Percentiles rank a stretch among this genome's conserved stretches.
Conservation (phyloP, 768 basidiomycete genomes). For the Rhodosporidiobolus sp. region DNA sequence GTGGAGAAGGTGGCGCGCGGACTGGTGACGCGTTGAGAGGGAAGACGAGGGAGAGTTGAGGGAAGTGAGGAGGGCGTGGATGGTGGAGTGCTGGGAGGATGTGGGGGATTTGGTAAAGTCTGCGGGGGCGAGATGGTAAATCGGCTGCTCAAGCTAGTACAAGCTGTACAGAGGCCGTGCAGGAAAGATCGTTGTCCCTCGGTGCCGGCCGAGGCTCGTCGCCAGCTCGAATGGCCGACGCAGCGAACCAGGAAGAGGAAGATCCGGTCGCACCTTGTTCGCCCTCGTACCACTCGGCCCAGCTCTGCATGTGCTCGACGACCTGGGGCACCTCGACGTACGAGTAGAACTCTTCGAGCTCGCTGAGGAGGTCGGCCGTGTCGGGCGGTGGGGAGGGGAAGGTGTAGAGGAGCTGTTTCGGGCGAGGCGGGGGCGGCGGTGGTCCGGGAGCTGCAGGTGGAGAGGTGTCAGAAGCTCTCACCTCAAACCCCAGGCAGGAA, state of each 20-base stretch:
- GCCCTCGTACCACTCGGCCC: conserved; percentile 21
- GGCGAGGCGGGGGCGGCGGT: conserved; percentile 7
- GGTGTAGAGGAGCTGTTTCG: conserved; percentile 37
- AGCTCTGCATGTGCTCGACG: conserved; percentile 46
- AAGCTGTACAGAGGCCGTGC: no score
- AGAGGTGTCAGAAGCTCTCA: not conserved
- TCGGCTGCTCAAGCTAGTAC: no score
- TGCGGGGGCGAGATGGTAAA: conserved; percentile 43
- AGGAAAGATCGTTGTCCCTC: no score
- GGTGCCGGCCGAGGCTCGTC: no score
- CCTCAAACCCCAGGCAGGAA: not conserved
- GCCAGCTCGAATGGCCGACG: no score
- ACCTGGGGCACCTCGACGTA: conserved; percentile 93
- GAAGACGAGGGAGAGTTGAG: conserved; percentile 75
- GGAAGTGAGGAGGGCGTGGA: conserved; percentile 77
- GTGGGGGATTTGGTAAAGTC: conserved; percentile 76
- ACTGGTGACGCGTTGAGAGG: conserved; percentile 65
- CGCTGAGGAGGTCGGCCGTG: conserved; percentile 90
- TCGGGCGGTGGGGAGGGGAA: conserved; percentile 53
- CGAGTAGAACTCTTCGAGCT: conserved; percentile 96
- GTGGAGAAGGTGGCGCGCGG: conserved; percentile 82
- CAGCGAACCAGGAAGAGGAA: no score
- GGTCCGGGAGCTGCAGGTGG: not conserved
- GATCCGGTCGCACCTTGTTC: conserved; percentile 19
- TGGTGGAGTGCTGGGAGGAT: conserved; percentile 64